Evolutionary conservation across 2,329 filamentous ascomycete species (phyloP).

Genomic region (Fusarium longipes): DNA sequence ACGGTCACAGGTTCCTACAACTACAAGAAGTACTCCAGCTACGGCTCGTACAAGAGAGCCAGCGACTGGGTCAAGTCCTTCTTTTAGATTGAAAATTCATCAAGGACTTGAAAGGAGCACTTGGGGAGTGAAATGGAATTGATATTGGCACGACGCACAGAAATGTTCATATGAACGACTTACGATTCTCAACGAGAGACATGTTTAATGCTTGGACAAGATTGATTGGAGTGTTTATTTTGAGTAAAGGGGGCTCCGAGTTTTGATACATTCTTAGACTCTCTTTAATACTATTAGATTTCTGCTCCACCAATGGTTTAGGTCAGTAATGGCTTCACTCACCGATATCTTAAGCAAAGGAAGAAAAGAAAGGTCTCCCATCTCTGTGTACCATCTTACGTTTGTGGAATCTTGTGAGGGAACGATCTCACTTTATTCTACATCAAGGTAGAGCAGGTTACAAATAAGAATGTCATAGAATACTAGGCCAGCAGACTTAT

Average conservation of each 20-base stretch:
- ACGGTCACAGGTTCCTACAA: background rate
- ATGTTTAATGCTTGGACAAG: background rate
- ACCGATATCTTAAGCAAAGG: background rate
- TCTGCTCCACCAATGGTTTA: background rate
- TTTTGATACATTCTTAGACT: constrained; percentile 22
- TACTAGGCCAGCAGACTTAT: too few species aligned
- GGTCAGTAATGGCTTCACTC: accelerated
- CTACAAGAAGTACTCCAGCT: constrained; percentile 29
- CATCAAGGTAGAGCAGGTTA: too few species aligned
- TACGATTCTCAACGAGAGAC: constrained; percentile 37
- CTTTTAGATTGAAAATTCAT: constrained; percentile 12
- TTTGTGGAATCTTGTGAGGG: too few species aligned
- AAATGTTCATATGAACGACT: constrained; percentile 35
- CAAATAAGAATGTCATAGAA: too few species aligned
- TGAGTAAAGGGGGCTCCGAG: background rate
- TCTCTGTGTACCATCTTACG: too few species aligned
- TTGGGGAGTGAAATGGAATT: background rate
- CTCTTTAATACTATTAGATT: constrained; percentile 29
- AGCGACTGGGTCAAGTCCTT: constrained; percentile 25
- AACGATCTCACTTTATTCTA: too few species aligned
- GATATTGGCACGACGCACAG: constrained; percentile 6
- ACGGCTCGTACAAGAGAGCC: constrained; percentile 35
- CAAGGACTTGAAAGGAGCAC: background rate
- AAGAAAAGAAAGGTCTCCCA: background rate
- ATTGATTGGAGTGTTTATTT: constrained; percentile 1